Evolutionary conservation across 1,284 basidiomycete genomes (phyloP).

Genomic region (Malassezia sympodialis): DNA sequence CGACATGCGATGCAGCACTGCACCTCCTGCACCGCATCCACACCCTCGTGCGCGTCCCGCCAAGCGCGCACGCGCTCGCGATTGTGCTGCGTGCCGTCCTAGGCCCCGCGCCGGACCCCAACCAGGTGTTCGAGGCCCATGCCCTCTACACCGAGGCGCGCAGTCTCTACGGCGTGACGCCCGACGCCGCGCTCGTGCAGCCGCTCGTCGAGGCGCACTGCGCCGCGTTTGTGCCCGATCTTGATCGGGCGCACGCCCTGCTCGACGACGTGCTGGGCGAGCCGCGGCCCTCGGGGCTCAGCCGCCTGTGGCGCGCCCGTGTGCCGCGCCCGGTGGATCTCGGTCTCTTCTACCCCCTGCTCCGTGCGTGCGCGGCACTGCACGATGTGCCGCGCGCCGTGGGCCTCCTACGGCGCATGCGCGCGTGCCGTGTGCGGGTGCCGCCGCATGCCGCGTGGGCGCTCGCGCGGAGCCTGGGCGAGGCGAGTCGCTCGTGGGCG

Average conservation of each 20-base stretch:
- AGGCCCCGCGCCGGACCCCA: background rate
- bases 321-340: slow-evolving; percentile 1
- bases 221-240: slow-evolving; percentile 27
- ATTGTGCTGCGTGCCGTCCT: slow-evolving; percentile 18
- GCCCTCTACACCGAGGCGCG: slow-evolving; percentile 26
- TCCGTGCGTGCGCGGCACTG: slow-evolving; percentile 25
- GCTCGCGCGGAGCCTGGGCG: slow-evolving; percentile 16
- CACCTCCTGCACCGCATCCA: slow-evolving; percentile 18
- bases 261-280: slow-evolving; percentile 19
- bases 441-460: slow-evolving; percentile 8
- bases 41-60: slow-evolving; percentile 9
- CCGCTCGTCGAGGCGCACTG: slow-evolving; percentile 31
- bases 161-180: background rate
- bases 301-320: background rate
- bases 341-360: slow-evolving; percentile 18
- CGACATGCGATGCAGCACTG: slow-evolving; percentile 31
- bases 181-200: slow-evolving; percentile 22
- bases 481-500: slow-evolving; percentile 18
- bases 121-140: slow-evolving; percentile 27
- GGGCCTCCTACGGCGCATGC: slow-evolving; percentile 18
- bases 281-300: background rate
- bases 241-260: slow-evolving; percentile 23
- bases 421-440: slow-evolving; percentile 11
- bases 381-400: slow-evolving; percentile 19
- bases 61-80: slow-evolving; percentile 9